Conservation (phyloP, 108 stramenopile genomes). For the Mediolabrus comicus region DNA sequence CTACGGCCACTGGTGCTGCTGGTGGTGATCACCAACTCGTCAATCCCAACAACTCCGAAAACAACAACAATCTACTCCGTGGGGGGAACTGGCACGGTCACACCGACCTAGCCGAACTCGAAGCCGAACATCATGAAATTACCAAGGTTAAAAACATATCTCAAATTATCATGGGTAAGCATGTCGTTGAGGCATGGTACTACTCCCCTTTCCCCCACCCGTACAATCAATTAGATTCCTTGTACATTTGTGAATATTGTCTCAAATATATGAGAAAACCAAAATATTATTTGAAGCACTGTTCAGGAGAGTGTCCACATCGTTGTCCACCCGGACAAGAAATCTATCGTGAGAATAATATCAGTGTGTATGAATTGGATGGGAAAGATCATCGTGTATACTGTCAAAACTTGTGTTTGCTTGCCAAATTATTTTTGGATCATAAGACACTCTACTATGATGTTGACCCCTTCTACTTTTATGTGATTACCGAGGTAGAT, state of each 20-base stretch:
- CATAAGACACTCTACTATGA: slow-evolving; percentile 99
- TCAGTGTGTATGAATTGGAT: slow-evolving; percentile 94
- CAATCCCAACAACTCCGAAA: background rate
- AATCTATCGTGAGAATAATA: slow-evolving; percentile 83
- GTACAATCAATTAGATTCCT: slow-evolving; percentile 66
- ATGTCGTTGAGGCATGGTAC: slow-evolving; percentile 94
- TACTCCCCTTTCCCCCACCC: slow-evolving; percentile 94
- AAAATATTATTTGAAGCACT: slow-evolving; percentile 77
- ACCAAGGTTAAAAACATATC: slow-evolving; percentile 99
- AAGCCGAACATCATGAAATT: slow-evolving; percentile 98
- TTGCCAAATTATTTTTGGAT: slow-evolving; percentile 99
- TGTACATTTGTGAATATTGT: slow-evolving; percentile 98
- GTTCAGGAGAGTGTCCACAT: slow-evolving; percentile 48
- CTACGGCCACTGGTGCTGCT: slow-evolving; percentile 11
- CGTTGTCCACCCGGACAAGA: slow-evolving; percentile 94
- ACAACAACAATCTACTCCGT: slow-evolving; percentile 10
- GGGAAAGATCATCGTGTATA: slow-evolving; percentile 94
- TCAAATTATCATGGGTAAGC: slow-evolving; percentile 86
- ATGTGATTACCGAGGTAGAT: slow-evolving; percentile 96
- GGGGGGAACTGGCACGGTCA: slow-evolving; percentile 78
- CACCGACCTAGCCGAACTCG: slow-evolving; percentile 64
- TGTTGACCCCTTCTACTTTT: slow-evolving; percentile 98
- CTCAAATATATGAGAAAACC: slow-evolving; percentile 90
- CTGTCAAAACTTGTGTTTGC: slow-evolving; percentile 96
- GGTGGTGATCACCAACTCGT: background rate